Base-by-base conservation (phyloP, 2,329 filamentous ascomycete species). In the Diaporthe capsici region DNA sequence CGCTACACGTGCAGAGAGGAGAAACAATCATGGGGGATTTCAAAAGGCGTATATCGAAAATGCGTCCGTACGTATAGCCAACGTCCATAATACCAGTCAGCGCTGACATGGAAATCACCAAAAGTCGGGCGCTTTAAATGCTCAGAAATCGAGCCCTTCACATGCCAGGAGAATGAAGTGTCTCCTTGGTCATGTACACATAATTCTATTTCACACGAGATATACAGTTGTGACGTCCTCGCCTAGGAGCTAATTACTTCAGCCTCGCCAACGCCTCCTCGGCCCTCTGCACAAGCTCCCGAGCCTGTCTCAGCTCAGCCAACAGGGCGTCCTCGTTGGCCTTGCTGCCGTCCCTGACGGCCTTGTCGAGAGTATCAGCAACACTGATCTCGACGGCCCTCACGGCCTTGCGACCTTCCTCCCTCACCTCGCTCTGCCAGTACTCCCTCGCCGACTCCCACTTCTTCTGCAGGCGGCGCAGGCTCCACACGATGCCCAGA, bases 341-440 rank as follows among this genome's bases (percentile, higher is more conserved):
- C 0, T 75, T 74, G 55, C 44, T 34, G 51, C 82, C 80, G 28
- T 78, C 78, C 22, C 47, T 60, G 15, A 55, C 15, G 4, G 80
- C 78, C 28, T 80, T 80, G 22, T 84, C 84, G 22, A 93, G 81
- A 28, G 88, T 86, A 13, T 86, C 82, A 0, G 83, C 86, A 37
- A 92, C 84, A 65, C 87, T 89, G 60, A 86, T 83, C 81, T 93
- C 91, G 2, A 89, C 87, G 6, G 85, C 88, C 73, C 89, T 84
- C 9, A 93, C 87, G 7, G 91, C 90, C 82, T 92, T 92, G 78
- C 91, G 88, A 1, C 92, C 92, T 75, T 93, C 91, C 77, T 93
- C 92, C 53, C 90, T 87, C n/a, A 93, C 91, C 78, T 93, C 91
- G 1, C 88, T 90, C 80, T 93, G 90, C 92, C 92, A 93, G 80